phyloP scores from a whole-genome alignment of 768 basidiomycete genomes.

The Peribolospora baueri region DNA sequence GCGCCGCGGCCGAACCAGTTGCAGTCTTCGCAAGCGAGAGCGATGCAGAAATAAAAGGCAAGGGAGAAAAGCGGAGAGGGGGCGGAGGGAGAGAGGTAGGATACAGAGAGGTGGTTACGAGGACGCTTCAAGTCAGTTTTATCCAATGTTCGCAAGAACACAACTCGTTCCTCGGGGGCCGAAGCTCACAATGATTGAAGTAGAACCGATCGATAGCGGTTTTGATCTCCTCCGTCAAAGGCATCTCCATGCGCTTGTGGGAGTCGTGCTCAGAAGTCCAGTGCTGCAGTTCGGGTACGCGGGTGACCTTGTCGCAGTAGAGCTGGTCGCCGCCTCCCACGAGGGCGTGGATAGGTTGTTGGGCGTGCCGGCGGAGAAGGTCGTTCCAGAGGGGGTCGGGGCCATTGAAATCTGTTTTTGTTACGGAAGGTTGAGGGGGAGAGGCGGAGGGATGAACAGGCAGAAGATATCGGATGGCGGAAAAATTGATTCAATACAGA shows the following conservation, averaged over 20 bases:
- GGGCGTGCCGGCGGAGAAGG: slow-evolving; percentile 54
- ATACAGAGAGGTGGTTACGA: background rate
- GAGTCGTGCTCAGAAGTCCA: slow-evolving; percentile 46
- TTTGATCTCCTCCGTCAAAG: slow-evolving; percentile 45
- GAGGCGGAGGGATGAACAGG: background rate
- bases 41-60: background rate
- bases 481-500: slow-evolving; percentile 11
- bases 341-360: slow-evolving; percentile 63
- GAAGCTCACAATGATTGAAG: slow-evolving; percentile 3
- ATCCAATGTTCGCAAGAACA: background rate
- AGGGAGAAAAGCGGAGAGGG: background rate
- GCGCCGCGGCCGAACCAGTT: slow-evolving; percentile 15
- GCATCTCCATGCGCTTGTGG: slow-evolving; percentile 33
- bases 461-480: background rate
- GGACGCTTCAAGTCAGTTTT: background rate
- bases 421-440: background rate
- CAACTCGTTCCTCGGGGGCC: too few species aligned
- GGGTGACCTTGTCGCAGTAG: slow-evolving; percentile 36
- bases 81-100: background rate
- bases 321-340: slow-evolving; percentile 42
- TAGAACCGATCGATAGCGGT: slow-evolving; percentile 43
- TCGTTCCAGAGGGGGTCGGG: slow-evolving; percentile 49
- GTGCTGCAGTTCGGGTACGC: slow-evolving; percentile 66
- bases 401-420: background rate
- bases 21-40: slow-evolving; percentile 3